Evolutionary conservation across 2,329 filamentous ascomycete species (phyloP).

Genomic region (Clonostachys sp.): DNA sequence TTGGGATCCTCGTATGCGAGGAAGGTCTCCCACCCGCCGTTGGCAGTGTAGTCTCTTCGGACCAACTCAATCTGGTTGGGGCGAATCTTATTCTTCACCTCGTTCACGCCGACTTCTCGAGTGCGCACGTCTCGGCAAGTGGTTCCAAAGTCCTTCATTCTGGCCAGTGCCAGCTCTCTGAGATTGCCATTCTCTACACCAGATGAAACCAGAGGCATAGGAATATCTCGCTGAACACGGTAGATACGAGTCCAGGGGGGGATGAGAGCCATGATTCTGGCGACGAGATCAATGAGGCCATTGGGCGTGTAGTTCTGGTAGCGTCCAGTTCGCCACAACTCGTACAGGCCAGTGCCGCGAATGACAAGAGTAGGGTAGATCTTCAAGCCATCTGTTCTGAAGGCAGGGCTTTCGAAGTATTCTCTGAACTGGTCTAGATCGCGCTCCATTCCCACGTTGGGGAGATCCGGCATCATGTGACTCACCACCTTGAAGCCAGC

Average conservation of each 20-base stretch:
- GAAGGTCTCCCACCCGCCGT: constrained; percentile 98
- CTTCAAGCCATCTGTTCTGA: constrained; percentile 94
- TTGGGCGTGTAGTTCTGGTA: constrained; percentile 99
- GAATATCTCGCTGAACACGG: constrained; percentile 95
- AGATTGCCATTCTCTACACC: constrained; percentile 98
- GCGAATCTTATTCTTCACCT: constrained; percentile 97
- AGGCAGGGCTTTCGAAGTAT: constrained; percentile 95
- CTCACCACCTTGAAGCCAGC: constrained; percentile 98
- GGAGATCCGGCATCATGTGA: constrained; percentile 99
- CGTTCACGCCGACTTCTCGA: constrained; percentile 95
- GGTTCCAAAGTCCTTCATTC: constrained; percentile 99
- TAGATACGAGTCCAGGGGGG: constrained; percentile 99
- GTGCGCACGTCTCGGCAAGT: constrained; percentile 95
- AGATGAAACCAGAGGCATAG: constrained; percentile 99
- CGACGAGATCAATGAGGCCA: constrained; percentile 90
- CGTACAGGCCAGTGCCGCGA: constrained; percentile 91
- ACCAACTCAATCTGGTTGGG: constrained; percentile 95
- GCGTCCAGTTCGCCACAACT: constrained; percentile 92
- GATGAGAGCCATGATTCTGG: constrained; percentile 89
- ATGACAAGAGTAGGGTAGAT: constrained; percentile 98
- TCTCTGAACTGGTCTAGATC: constrained; percentile 96
- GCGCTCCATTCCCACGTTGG: constrained; percentile 97
- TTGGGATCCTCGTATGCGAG: constrained; percentile 97
- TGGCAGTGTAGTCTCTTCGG: constrained; percentile 87
- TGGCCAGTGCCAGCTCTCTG: constrained; percentile 85